Conservation (phyloP, 192 early-diverging fungal species). For the Backusella tarrabulga region DNA sequence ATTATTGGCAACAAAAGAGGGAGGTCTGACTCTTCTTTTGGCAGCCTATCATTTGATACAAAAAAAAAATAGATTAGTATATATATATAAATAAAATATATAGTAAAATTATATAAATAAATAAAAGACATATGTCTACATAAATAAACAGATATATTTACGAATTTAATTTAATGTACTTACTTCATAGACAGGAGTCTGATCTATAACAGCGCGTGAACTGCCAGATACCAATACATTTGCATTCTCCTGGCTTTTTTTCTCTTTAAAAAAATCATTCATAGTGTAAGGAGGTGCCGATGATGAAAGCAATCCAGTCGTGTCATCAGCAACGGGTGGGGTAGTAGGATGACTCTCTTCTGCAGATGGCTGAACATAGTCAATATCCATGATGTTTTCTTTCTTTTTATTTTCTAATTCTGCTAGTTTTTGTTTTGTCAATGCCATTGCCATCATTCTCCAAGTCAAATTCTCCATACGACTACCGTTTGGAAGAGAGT, state of each 20-base stretch:
- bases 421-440: conserved; percentile 38
- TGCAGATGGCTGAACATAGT: not conserved
- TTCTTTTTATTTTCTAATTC: not conserved
- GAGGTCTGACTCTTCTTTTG: conserved; percentile 17
- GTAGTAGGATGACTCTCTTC: not conserved
- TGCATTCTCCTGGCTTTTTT: not conserved
- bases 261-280: conserved; percentile 28
- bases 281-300: conserved; percentile 35
- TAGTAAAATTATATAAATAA: not conserved
- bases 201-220: conserved; percentile 13
- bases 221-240: conserved; percentile 27
- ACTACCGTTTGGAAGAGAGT: conserved; percentile 70
- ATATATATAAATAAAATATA: not conserved
- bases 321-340: conserved; percentile 32
- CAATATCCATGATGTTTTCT: conserved; percentile 6
- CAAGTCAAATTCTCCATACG: conserved; percentile 83
- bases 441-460: conserved; percentile 76
- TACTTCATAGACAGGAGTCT: not conserved
- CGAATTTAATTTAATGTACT: not conserved
- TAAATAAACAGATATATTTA: not conserved
- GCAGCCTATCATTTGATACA: not conserved
- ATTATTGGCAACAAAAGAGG: not conserved
- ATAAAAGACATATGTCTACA: not conserved
- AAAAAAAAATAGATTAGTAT: not conserved
- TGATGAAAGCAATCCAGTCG: conserved; percentile 26